Conservation (phyloP, 371 early-diverging fungal genomes). For the Mortierella sp. region DNA sequence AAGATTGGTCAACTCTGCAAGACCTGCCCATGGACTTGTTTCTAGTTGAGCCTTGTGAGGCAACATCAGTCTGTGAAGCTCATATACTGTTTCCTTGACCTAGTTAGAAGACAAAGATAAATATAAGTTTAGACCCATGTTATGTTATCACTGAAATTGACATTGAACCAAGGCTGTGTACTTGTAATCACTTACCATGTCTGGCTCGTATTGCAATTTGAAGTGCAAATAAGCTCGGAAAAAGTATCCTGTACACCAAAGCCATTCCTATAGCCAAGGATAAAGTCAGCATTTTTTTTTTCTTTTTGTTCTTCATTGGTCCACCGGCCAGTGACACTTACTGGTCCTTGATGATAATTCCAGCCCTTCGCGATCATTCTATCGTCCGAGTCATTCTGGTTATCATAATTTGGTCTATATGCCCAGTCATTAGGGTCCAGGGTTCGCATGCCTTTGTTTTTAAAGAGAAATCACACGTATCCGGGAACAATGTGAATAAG, state of each 20-base stretch:
- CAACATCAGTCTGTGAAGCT: constrained; percentile 77
- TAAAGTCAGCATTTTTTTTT: background rate
- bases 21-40: constrained; percentile 82
- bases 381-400: constrained; percentile 90
- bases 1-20: constrained; percentile 96
- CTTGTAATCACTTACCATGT: constrained; percentile 16
- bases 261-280: constrained; percentile 88
- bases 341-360: constrained; percentile 97
- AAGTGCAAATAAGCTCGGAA: constrained; percentile 88
- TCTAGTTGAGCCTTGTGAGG: constrained; percentile 80
- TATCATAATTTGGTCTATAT: constrained; percentile 93
- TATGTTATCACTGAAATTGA: too few species aligned
- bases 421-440: constrained; percentile 91
- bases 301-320: too few species aligned
- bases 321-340: constrained; percentile 34
- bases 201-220: constrained; percentile 56
- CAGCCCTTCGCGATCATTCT: constrained; percentile 90
- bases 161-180: background rate
- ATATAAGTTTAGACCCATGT: too few species aligned
- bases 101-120: background rate
- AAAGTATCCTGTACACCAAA: constrained; percentile 93
- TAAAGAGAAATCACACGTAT: background rate
- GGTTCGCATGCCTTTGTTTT: constrained; percentile 82
- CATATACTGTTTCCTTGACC: constrained; percentile 46
- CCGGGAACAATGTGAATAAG: background rate